A percentile compares a stretch with the other conserved stretches of the same genome.
Evolutionary conservation across 495 filamentous ascomycete genomes (phyloP).

Genomic region (Hyaloscypha variabilis): DNA sequence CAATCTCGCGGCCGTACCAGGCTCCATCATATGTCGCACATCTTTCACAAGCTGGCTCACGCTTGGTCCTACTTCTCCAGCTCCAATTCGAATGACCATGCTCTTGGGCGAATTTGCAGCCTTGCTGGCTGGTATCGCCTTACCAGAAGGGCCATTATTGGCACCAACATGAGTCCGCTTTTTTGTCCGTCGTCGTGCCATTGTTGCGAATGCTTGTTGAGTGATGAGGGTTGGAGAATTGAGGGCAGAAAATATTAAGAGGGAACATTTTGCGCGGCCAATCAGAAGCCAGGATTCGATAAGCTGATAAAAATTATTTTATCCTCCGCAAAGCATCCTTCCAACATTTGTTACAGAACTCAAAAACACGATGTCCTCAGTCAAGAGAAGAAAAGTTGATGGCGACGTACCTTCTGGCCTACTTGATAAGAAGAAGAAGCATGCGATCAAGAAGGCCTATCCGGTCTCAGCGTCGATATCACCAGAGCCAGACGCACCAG

Average conservation of each 20-base stretch:
- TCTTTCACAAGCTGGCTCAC: conserved; percentile 91
- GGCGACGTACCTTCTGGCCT: conserved; percentile 13
- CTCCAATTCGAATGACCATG: conserved; percentile 98
- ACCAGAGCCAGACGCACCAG: not conserved
- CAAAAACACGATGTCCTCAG: conserved; percentile 28
- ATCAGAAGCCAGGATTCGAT: conserved; percentile 27
- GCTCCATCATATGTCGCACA: conserved; percentile 93
- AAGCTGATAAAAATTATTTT: conserved; percentile 32
- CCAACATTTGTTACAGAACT: conserved; percentile 5
- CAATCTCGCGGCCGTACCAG: conserved; percentile 84
- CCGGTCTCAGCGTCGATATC: conserved; percentile 15
- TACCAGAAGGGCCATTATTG: conserved; percentile 52
- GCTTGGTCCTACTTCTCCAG: conserved; percentile 88
- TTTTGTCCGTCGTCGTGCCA: conserved; percentile 84
- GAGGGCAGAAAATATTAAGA: conserved; percentile 24
- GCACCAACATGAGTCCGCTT: conserved; percentile 84
- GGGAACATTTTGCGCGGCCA: conserved; percentile 20
- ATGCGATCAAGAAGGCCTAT: not conserved
- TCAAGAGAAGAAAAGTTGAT: conserved; percentile 33
- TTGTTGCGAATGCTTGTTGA: conserved; percentile 35
- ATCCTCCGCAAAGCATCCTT: conserved; percentile 1
- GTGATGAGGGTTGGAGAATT: conserved; percentile 14
- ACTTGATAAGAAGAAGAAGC: conserved; percentile 21
- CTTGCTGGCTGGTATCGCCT: conserved; percentile 15
- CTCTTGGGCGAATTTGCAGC: conserved; percentile 68